Conservation (phyloP, 306 rosid species). For the Vigna hirtella region DNA sequence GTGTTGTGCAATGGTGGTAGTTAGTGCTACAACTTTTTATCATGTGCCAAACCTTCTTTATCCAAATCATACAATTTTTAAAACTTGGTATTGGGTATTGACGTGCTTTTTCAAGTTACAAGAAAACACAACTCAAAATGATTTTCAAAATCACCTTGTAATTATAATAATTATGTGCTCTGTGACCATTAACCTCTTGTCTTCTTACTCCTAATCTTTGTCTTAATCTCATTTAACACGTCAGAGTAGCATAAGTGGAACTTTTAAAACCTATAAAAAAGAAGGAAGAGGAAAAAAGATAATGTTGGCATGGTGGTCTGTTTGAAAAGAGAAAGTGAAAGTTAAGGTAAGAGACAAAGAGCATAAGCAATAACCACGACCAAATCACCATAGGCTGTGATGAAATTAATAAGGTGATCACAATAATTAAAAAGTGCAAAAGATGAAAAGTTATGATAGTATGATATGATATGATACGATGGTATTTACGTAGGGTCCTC, state of each 20-base stretch:
- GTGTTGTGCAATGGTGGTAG: neutral
- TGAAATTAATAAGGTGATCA: slow-evolving; percentile 7
- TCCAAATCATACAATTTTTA: neutral
- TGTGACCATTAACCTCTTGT: neutral
- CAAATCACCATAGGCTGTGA: slow-evolving; percentile 31
- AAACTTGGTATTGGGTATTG: neutral
- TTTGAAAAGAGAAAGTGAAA: slow-evolving; percentile 27
- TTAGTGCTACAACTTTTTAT: slow-evolving; percentile 23
- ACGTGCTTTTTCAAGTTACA: neutral
- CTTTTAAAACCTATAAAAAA: neutral
- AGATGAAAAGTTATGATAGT: neutral
- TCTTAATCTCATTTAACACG: slow-evolving; percentile 25
- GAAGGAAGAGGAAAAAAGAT: neutral
- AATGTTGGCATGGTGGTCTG: neutral
- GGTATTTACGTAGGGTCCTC: neutral
- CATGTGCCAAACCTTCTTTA: neutral
- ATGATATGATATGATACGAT: neutral
- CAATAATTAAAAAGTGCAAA: slow-evolving; percentile 39
- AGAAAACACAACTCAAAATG: too few species aligned
- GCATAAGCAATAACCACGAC: slow-evolving; percentile 8
- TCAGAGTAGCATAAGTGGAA: slow-evolving; percentile 38
- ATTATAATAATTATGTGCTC: neutral
- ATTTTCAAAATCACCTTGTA: neutral
- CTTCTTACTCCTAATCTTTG: slow-evolving; percentile 32
- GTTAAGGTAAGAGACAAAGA: slow-evolving; percentile 14